Base-by-base conservation (phyloP, 2,329 filamentous ascomycete species). In the Hymenoscyphus albidus region DNA sequence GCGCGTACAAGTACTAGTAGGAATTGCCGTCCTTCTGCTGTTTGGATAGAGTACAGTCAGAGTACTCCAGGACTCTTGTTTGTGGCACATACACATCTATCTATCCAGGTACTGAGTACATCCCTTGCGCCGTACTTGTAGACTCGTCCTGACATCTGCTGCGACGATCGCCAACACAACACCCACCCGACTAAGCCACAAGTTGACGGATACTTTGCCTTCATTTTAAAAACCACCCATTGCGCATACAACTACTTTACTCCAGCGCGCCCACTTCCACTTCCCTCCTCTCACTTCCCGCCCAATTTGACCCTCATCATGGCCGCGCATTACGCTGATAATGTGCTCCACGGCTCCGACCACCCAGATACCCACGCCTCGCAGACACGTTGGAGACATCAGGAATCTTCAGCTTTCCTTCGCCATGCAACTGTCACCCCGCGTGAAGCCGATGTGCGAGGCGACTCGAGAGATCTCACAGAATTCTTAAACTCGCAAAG, bases 311-410 rank as follows among this genome's bases (percentile, higher is more conserved):
- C n/a, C 18, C n/a, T 32, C 60, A 62, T 18, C 14, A 74, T 74
- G 73, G 70, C 71, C 32, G 48, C 69, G 14, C 72, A 72, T 65
- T 63, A 66, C 32, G 62, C 64, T 60, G 72, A 74, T 61, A 67
- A 72, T 38, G 12, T 72, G 7, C 61, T 72, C 2, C 64, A 72
- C 62, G 72, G 73, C 1, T 40, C 59, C 59, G 68, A 74, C 42
- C 71, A 72, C 61, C 27, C 66, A 64, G 86, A 87, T 71, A 83
- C 82, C 2, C 77, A 88, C 72, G 81, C 82, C 44, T 88, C 85
- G 9, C 71, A 80, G 51, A 86, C 78, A 72, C 79, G 79, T 70
- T 88, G 86, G 86, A 82, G 86, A 63, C 86, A 88, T 72, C 83
- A 88, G 73, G 86, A 89, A 73, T 88, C 86, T 0, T 78, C 78